A percentile compares a stretch with the other conserved stretches of the same genome.
Evolutionary conservation across 129 eudicot species (phyloP).

Genomic region (Tagetes erecta): DNA sequence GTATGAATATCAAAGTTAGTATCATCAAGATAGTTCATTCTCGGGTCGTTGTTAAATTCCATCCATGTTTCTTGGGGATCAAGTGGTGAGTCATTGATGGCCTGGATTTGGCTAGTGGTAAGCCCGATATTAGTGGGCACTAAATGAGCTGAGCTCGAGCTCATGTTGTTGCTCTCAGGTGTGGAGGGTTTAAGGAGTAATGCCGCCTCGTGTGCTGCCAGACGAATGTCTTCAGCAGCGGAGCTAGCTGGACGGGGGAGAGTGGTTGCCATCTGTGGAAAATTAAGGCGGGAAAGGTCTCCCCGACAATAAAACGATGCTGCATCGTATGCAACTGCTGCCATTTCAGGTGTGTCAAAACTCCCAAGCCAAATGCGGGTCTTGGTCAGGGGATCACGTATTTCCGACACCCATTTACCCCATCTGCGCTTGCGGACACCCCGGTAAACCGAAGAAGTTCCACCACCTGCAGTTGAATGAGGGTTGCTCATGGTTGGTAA

Average conservation of each 20-base stretch:
- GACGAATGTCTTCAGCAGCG: slow-evolving; percentile 44
- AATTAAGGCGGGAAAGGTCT: slow-evolving; percentile 38
- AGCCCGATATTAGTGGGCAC: slow-evolving; percentile 43
- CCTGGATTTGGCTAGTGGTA: slow-evolving; percentile 51
- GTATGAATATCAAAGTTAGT: slow-evolving; percentile 1
- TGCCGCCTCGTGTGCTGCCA: slow-evolving; percentile 57
- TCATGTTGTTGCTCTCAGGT: neutral
- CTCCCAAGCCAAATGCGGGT: slow-evolving; percentile 64
- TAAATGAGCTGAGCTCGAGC: slow-evolving; percentile 21
- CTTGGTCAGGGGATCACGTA: slow-evolving; percentile 50
- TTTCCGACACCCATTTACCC: slow-evolving; percentile 68
- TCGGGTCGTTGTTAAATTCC: slow-evolving; percentile 22
- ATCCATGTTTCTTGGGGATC: slow-evolving; percentile 45
- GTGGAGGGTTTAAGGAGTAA: slow-evolving; percentile 24
- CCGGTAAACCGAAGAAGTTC: slow-evolving; percentile 40
- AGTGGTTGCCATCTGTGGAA: slow-evolving; percentile 39
- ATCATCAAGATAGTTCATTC: slow-evolving; percentile 1
- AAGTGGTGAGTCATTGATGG: slow-evolving; percentile 52
- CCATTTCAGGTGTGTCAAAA: slow-evolving; percentile 62
- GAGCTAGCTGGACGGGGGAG: slow-evolving; percentile 50
- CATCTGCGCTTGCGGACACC: slow-evolving; percentile 60
- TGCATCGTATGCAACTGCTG: slow-evolving; percentile 52
- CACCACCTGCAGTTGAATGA: slow-evolving; percentile 28
- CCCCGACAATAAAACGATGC: slow-evolving; percentile 46
- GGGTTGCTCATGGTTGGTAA: slow-evolving; percentile 19